Base-by-base conservation (phyloP, 2,329 filamentous ascomycete genomes). In the Trichoderma brevicompactum region DNA sequence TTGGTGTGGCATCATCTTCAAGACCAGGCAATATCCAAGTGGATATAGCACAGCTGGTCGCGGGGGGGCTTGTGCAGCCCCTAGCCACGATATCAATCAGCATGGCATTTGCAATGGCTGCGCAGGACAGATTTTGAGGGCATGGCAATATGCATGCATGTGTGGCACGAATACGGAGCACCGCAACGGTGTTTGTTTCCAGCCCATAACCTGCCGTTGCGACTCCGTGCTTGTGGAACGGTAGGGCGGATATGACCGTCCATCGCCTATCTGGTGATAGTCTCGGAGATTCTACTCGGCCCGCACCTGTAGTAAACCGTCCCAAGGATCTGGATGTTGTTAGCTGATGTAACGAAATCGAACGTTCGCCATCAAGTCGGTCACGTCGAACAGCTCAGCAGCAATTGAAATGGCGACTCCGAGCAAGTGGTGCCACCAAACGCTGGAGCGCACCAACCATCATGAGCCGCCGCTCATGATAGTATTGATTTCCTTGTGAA, bases 241-340 rank as follows among this genome's bases (percentile, higher is more conserved):
- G 28, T 36, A 9, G 9, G 58, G 15, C 49, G 60, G 60, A 63
- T 46, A 54, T 63, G 60, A 54, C 60, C 60, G 60, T 54, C 49
- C 10, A 54, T 63, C 60, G 60, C 60, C 60, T 63, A 63, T 63
- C 60, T 63, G 19, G 60, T 63, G 40, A 36, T 54, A 63, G 60
- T 44, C 60, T 63, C 60, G 60, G 60, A 63, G 60, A 63, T 63
- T 63, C 60, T 46, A 54, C 60, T 63, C 60, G 60, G 60, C 49
- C 60, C 60, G 60, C 49, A 23, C 60, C 49, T 44, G 41, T 46
- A 63, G 50, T 46, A 9, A 46, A 46, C 50, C 40, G 60, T 63
- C 60, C 60, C 60, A 63, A 38, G 17, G 60, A 63, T 63, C 60
- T 63, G 60, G 60, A 54, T 46, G 40, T 54, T 63, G 17, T 40